Evolutionary conservation across 805 yeast genomes (phyloP).

Genomic region (Monosporozyma aerobia): DNA sequence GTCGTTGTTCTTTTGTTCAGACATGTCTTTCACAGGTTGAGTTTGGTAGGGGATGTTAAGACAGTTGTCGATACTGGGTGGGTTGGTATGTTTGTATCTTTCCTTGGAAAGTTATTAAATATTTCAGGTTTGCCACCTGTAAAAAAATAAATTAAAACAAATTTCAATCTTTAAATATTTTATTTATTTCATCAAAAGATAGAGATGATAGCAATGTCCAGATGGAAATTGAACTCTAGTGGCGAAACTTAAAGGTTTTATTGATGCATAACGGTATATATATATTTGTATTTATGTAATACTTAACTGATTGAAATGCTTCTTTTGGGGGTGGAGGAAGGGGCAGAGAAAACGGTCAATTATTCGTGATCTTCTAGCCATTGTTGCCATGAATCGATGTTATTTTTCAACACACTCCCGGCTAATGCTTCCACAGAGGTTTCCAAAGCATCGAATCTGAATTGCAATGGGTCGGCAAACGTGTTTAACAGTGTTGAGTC

Average conservation of each 20-base stretch:
- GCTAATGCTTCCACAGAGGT: slow-evolving; percentile 60
- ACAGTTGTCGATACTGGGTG: neutral
- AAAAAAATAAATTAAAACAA: neutral
- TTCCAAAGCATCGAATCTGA: slow-evolving; percentile 61
- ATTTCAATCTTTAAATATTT: neutral
- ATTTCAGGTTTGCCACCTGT: neutral
- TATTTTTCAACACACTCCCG: slow-evolving; percentile 60
- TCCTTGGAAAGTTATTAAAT: neutral
- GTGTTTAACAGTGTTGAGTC: neutral
- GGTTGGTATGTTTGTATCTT: neutral
- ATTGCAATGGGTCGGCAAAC: slow-evolving; percentile 18
- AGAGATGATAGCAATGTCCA: no score
- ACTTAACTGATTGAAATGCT: neutral
- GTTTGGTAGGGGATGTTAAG: neutral
- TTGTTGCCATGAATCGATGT: slow-evolving; percentile 52
- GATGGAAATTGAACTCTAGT: no score
- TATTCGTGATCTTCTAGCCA: slow-evolving; percentile 57
- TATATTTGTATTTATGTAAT: neutral
- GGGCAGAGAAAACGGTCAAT: neutral
- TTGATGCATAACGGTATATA: no score
- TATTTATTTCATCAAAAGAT: neutral
- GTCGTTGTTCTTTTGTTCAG: neutral
- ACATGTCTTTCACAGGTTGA: neutral
- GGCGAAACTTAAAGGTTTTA: no score
- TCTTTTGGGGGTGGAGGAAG: neutral